Evolutionary conservation across 2,329 filamentous ascomycete species (phyloP).

Genomic region (Fusarium sp.): DNA sequence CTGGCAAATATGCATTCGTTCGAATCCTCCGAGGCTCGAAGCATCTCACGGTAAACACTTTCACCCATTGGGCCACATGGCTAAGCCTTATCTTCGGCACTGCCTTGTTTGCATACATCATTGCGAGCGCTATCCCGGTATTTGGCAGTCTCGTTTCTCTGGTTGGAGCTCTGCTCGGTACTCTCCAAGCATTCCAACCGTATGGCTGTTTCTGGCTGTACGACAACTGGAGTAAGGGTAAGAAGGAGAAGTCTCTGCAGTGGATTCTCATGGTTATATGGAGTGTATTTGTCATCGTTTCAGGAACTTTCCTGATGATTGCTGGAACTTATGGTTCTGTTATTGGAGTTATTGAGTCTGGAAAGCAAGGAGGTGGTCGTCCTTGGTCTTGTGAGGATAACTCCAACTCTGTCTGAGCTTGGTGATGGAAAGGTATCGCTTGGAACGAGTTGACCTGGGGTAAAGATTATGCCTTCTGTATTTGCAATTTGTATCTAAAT

Average conservation of each 20-base stretch:
- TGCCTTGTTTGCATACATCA: slow-evolving; percentile 42
- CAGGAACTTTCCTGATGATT: slow-evolving; percentile 54
- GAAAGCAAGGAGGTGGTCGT: slow-evolving; percentile 49
- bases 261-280: slow-evolving; percentile 21
- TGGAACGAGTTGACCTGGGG: not conserved
- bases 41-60: slow-evolving; percentile 45
- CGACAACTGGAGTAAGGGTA: slow-evolving; percentile 39
- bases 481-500: not conserved
- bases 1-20: slow-evolving; percentile 23
- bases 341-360: slow-evolving; percentile 48
- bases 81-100: slow-evolving; percentile 42
- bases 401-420: slow-evolving; percentile 46
- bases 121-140: slow-evolving; percentile 35
- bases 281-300: slow-evolving; percentile 19
- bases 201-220: slow-evolving; percentile 46
- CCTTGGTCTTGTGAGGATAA: slow-evolving; percentile 58
- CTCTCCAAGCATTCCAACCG: slow-evolving; percentile 44
- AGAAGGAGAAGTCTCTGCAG: not conserved
- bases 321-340: slow-evolving; percentile 58
- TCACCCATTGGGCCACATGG: slow-evolving; percentile 48
- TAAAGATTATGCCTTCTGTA: not conserved
- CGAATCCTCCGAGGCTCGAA: slow-evolving; percentile 42
- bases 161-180: slow-evolving; percentile 45
- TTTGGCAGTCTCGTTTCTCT: slow-evolving; percentile 45
- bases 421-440: not conserved